Evolutionary conservation across 805 yeast genomes (phyloP), one percentile per base, ranked within the genome.

Genomic region (Candida boleticola): DNA sequence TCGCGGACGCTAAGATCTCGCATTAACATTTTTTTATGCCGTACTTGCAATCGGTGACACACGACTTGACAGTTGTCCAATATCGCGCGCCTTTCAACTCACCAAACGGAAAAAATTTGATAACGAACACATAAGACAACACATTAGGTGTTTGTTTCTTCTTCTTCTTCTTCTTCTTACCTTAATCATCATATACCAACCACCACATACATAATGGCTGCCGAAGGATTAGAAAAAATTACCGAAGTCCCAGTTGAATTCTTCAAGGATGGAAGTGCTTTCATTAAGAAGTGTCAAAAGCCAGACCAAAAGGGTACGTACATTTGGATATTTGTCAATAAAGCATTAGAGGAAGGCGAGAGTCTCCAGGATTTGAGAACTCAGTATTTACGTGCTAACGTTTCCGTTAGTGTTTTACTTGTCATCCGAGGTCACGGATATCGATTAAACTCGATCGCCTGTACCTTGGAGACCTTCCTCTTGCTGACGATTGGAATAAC

Each of bases 231-330:
- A 58, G 95, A 85, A 64, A 85, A 84, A 64, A 58, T 85, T 45
- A 76, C 89, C 30, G 95, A 90, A 64, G 84, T 87, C 47, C 97
- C 98, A 56, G 77, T 82, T 50, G 97, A 89, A 62, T 89, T 92
- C 73, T 72, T 89, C 69, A 87, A 82, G 68, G 97, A 93, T 58
- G 97, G 98, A 49, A 69, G 83, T 45, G 87, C 89, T 46, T 93
- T 93, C 65, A 75, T 93, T 57, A 79, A 80, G 63, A 88, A 88
- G 68, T 92, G 98, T 74, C 84, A 93, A 60, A 92, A 93, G 71
- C 99, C 99, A 54, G 83, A 82, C 63, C 71, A 77, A 61, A 87
- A 85, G 64, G 85, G 85, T 80, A 61, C 46, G 82, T 69, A 29
- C 19, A 16, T 37, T 9, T 37, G 40, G 40, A 37, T 29, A 10